Evolutionary conservation across 345 rosid genomes (phyloP).

Genomic region (Lenwebbia sp.): DNA sequence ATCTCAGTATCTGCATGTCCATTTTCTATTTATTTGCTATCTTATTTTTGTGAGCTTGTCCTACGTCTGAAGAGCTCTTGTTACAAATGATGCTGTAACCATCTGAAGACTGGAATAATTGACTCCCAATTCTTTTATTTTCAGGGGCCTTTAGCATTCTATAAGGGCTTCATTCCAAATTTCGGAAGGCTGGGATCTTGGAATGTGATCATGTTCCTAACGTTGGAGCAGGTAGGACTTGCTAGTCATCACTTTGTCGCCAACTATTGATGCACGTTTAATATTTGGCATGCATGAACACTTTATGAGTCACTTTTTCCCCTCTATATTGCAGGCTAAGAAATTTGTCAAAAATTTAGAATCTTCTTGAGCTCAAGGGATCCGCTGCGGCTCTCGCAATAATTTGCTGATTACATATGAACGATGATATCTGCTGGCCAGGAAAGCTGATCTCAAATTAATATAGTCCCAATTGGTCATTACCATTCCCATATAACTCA

Average conservation of each 20-base stretch:
- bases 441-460: background rate
- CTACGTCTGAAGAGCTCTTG: background rate
- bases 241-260: background rate
- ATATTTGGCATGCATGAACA: background rate
- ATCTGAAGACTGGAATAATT: background rate
- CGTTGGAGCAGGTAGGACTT: slow-evolving; percentile 77
- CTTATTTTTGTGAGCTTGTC: background rate
- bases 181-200: slow-evolving; percentile 96
- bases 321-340: slow-evolving; percentile 38
- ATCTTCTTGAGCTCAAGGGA: slow-evolving; percentile 25
- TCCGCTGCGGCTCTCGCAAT: background rate
- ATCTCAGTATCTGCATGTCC: background rate
- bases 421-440: background rate
- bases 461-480: background rate
- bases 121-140: background rate
- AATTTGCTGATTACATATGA: background rate
- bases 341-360: slow-evolving; percentile 37
- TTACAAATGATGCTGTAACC: background rate
- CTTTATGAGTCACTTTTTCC: background rate
- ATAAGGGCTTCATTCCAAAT: slow-evolving; percentile 92
- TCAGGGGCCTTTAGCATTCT: slow-evolving; percentile 88
- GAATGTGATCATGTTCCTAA: slow-evolving; percentile 95
- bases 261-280: background rate
- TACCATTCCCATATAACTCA: background rate
- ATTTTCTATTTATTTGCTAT: background rate